phyloP scores from a whole-genome alignment of 2,329 filamentous ascomycete genomes.

The Colletotrichum camelliae region DNA sequence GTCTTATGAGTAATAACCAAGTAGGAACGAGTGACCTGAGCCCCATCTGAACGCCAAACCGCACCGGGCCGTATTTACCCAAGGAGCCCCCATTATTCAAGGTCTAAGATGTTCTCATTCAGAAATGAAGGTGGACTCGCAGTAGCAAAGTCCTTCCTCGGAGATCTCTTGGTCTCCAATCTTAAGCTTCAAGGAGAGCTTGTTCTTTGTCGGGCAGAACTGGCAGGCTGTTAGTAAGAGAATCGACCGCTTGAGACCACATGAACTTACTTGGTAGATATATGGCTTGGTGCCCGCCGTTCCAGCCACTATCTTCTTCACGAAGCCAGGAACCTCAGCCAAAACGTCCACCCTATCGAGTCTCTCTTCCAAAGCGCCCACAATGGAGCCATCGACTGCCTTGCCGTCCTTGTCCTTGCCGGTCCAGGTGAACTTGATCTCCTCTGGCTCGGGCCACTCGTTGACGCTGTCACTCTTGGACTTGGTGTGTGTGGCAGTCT shows the following conservation, averaged over 20 bases:
- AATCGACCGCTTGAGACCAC: background rate
- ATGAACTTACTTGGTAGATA: conserved; percentile 82
- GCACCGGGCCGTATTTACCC: conserved; percentile 10
- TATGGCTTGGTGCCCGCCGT: conserved; percentile 95
- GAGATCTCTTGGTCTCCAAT: conserved; percentile 78
- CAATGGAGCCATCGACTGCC: conserved; percentile 70
- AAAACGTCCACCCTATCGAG: conserved; percentile 92
- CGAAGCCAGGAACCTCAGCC: conserved; percentile 93
- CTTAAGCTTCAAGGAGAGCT: conserved; percentile 80
- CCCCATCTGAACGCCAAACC: conserved; percentile 21
- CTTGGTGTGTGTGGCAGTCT: conserved; percentile 72
- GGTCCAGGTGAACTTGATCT: conserved; percentile 77
- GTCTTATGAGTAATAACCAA: conserved; percentile 17
- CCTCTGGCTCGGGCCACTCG: conserved; percentile 87
- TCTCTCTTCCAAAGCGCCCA: conserved; percentile 70
- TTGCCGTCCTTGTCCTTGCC: conserved; percentile 81
- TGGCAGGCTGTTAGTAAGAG: conserved; percentile 41
- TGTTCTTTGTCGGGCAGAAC: conserved; percentile 71
- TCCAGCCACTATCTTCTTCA: conserved; percentile 90
- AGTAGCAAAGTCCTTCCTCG: conserved; percentile 82
- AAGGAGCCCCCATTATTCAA: conserved; percentile 8
- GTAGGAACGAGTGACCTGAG: conserved; percentile 14
- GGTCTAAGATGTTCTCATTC: conserved; percentile 47
- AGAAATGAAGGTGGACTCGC: conserved; percentile 96
- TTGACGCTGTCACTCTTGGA: conserved; percentile 76